Base-by-base conservation (phyloP, 306 rosid genomes). In the Fragaria iinumae region DNA sequence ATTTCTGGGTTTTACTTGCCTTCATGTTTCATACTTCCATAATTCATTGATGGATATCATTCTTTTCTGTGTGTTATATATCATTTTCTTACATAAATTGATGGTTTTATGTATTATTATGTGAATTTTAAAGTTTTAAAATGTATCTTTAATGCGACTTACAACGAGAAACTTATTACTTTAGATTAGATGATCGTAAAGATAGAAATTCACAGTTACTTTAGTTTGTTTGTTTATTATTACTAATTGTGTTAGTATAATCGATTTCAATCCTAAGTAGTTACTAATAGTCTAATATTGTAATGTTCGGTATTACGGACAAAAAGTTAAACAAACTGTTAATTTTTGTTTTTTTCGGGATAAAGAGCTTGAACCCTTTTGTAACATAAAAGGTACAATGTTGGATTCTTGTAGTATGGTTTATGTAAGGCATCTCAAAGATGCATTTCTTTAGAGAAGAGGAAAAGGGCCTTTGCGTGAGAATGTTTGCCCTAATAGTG, bases 381-480 rank as follows among this genome's bases (percentile, higher is more conserved):
- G 1, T 8, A 55, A 2, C 62, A 55, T 55, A 55, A 20, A 55
- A 50, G 9, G 1, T 21, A 1, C 2, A 39, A 69, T 68, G 39
- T 71, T 32, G 73, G 57, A 68, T 77, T 71, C 76, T 44, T 53
- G 21, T n/a, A 25, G 27, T 47, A 38, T 44, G 50, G 53, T 41
- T 16, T 14, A 27, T 44, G 77, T 0, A 29, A 49, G 59, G 75
- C 63, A 41, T 55, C 20, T 23, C 34, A 8, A 10, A 41, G 74
- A 78, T 83, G 29, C 81, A 73, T 81, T 84, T 50, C 87, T 79
- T 84, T 38, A 52, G 34, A 57, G 23, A 5, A 76, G 81, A 77
- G 81, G 68, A 6, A 81, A 76, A 43, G 25, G 6, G 14, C 32
- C 55, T 32, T 83, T 81, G 87, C 84, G 80, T 76, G 70, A 52